phyloP scores from a whole-genome alignment of 331 rosid genomes.

The Quercus phellos region DNA sequence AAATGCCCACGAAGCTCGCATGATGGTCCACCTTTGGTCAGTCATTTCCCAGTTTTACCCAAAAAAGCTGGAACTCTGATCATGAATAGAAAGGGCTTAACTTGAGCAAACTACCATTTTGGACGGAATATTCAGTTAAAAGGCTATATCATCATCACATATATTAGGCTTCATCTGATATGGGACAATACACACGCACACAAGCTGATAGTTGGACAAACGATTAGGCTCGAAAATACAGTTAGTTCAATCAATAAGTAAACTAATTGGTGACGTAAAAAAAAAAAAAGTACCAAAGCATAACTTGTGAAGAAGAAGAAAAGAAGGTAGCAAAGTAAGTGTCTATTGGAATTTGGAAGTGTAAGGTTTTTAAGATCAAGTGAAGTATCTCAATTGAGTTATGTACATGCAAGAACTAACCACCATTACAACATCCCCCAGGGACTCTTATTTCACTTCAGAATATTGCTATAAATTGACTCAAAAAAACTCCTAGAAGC shows the following conservation, averaged over 20 bases:
- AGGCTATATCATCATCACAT: neutral
- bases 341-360: neutral
- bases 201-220: neutral
- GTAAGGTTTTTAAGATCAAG: neutral
- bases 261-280: too few relatives aligned
- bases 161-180: neutral
- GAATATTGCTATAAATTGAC: conserved; percentile 35
- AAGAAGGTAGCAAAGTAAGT: neutral
- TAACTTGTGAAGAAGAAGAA: neutral
- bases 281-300: neutral
- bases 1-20: too few relatives aligned
- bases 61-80: neutral
- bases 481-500: conserved; percentile 32
- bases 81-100: neutral
- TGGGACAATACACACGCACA: neutral
- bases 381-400: conserved; percentile 17
- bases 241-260: too few relatives aligned
- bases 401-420: conserved; percentile 38
- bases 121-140: neutral
- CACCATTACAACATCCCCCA: conserved; percentile 23
- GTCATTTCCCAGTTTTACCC: neutral
- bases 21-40: neutral
- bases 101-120: neutral
- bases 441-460: conserved; percentile 34
- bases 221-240: too few relatives aligned